Percentiles rank a stretch among this genome's conserved stretches.
These are phyloP conservation scores for Atkinsonella texensis DNA, from an alignment of 2,329 filamentous ascomycete genomes.

Conservation along the genomic window DNA sequence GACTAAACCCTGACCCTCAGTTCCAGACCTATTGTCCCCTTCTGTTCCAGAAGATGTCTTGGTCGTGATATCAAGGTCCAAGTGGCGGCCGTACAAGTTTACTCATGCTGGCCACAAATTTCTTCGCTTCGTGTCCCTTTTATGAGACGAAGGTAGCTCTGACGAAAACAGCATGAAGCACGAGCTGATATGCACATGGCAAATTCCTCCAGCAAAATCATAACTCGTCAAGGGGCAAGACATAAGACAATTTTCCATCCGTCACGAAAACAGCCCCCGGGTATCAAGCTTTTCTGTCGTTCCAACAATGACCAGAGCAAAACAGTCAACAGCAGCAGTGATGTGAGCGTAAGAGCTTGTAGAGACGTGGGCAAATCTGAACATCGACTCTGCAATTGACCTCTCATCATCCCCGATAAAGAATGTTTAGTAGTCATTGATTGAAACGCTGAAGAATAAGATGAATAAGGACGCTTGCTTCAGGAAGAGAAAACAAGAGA, in stretches of 20 bases:
- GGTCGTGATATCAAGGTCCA: background rate
- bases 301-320: constrained; percentile 10
- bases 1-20: background rate
- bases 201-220: background rate
- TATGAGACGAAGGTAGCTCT: background rate
- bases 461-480: constrained; percentile 10
- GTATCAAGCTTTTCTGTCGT: constrained; percentile 22
- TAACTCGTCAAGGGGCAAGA: background rate
- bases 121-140: no score
- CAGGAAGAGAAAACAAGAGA: constrained; percentile 12
- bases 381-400: constrained; percentile 7
- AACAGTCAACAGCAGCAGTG: background rate
- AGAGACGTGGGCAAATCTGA: constrained; percentile 14
- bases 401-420: constrained; percentile 9
- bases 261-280: constrained; percentile 15
- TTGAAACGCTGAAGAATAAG: background rate
- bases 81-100: background rate
- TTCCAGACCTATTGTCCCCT: background rate
- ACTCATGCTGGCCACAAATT: no score
- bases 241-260: background rate
- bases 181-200: background rate
- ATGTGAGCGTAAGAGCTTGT: background rate
- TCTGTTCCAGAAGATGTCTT: background rate
- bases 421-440: background rate
- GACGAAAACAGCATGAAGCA: background rate